Base-by-base conservation (phyloP, 2,329 filamentous ascomycete genomes). In the Samsoniella hepiali region DNA sequence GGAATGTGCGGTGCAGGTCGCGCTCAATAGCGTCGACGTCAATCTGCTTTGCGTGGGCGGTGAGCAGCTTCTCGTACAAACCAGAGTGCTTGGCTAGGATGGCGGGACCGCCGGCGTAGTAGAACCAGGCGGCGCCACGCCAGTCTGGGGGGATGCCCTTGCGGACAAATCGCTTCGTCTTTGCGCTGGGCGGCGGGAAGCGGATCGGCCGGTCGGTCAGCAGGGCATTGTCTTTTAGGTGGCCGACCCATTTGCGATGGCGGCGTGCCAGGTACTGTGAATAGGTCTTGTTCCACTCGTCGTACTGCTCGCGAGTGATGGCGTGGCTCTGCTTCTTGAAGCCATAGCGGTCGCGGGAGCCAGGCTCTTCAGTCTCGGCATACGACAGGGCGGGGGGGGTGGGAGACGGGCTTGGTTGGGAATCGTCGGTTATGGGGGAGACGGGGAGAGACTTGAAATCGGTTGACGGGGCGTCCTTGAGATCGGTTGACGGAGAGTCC, bases 111-210 rank as follows among this genome's bases (percentile, higher is more conserved):
- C 92, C 92, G 11, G 93, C 92, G 73, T 97, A 98, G 78, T 91
- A 97, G 75, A 96, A 98, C 94, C 94, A 98, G 53, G 94, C 94
- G 6, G 91, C 90, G n/a, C 94, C 94, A 71, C 94, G 87, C 87
- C 93, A 96, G 68, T 97, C 92, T 0, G 93, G 91, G 3, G 94
- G 94, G 57, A 97, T 94, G 17, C 94, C 94, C 75, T 97, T 98
- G 58, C 93, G 88, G 56, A 97, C 86, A 72, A 95, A 97, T 22
- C 93, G 85, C 77, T 96, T 97, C 50, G 95, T 87, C 76, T 96
- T 96, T 53, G 88, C 85, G 57, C 88, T 91, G 60, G 88, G 89
- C 1, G 89, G 84, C 1, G 94, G 94, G 69, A 98, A 98, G 2
- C 86, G 84, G 44, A 85, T 87, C 1, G 92, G 93, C 4, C 85